Percentiles rank a stretch among this genome's conserved stretches.
Evolutionary conservation across 225 moss, liverwort and hornwort genomes (phyloP).

Genomic region (Neckera pumila): DNA sequence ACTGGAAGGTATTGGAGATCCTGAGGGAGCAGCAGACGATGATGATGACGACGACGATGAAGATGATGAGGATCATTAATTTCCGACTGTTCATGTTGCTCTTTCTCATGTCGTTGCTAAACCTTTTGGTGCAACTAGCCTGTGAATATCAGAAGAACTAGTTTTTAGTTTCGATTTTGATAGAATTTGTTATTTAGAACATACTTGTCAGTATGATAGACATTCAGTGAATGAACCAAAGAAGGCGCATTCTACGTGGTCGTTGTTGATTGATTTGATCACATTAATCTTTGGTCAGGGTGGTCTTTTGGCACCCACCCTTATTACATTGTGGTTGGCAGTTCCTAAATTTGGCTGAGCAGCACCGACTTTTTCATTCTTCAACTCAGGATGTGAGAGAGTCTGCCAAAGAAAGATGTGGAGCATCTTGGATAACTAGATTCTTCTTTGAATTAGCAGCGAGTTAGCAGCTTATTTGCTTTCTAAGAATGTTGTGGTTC

Average conservation of each 20-base stretch:
- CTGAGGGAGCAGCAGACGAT: slow-evolving; percentile 51
- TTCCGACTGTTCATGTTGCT: background rate
- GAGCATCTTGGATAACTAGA: background rate
- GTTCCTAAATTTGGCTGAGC: background rate
- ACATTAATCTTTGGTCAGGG: background rate
- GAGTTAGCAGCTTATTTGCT: background rate
- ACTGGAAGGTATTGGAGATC: slow-evolving; percentile 66
- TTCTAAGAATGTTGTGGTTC: background rate
- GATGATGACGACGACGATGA: slow-evolving; percentile 24
- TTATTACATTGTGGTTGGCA: background rate
- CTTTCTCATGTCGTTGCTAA: background rate
- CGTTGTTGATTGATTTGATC: background rate
- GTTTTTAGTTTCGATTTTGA: background rate
- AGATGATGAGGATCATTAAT: slow-evolving; percentile 2
- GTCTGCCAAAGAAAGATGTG: background rate
- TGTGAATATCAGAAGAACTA: slow-evolving; percentile 23
- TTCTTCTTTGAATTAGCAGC: background rate
- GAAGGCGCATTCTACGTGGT: background rate
- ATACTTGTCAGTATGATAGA: background rate
- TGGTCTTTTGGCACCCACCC: background rate
- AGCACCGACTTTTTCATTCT: background rate
- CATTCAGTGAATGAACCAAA: background rate
- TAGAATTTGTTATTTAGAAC: background rate
- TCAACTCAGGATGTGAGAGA: background rate
- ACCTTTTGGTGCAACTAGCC: background rate